Evolutionary conservation across 2,329 filamentous ascomycete species (phyloP).

Genomic region (Sarocladium oryzae): DNA sequence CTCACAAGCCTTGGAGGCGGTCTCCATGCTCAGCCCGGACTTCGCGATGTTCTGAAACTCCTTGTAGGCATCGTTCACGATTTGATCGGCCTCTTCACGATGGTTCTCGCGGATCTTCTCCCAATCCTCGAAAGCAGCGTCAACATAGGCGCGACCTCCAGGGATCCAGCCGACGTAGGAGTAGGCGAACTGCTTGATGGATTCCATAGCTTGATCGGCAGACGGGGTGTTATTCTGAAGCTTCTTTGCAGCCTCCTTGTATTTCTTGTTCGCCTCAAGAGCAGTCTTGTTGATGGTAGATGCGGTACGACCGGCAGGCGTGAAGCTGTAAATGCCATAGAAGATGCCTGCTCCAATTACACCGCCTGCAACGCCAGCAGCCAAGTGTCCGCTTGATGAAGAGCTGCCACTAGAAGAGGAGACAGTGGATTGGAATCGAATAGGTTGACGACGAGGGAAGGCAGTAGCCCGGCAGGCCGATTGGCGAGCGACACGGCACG

Average conservation of each 20-base stretch:
- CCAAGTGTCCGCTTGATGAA: conserved; percentile 27
- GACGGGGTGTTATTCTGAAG: conserved; percentile 57
- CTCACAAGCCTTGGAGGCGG: conserved; percentile 54
- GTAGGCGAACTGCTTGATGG: conserved; percentile 58
- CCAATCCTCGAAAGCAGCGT: conserved; percentile 63
- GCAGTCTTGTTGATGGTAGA: conserved; percentile 39
- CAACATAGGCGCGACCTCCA: conserved; percentile 61
- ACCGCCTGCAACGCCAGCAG: conserved; percentile 36
- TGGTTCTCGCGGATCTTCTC: conserved; percentile 63
- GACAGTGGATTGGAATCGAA: conserved; percentile 37
- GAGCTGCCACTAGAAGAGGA: conserved; percentile 20
- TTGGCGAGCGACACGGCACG: conserved; percentile 3
- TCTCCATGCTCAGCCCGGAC: conserved; percentile 54
- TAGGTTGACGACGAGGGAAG: conserved; percentile 7
- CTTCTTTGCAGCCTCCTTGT: conserved; percentile 52
- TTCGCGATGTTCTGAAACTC: conserved; percentile 58
- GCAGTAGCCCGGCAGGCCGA: background rate
- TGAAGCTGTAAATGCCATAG: conserved; percentile 37
- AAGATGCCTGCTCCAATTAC: conserved; percentile 34
- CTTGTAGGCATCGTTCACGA: conserved; percentile 60
- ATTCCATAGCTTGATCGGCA: conserved; percentile 59
- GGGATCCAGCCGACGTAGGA: conserved; percentile 68
- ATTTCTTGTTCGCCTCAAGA: conserved; percentile 52
- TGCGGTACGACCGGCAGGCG: conserved; percentile 34
- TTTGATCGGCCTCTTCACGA: conserved; percentile 61